Evolutionary conservation across 805 yeast species (phyloP).

Genomic region (Candida ovalis): DNA sequence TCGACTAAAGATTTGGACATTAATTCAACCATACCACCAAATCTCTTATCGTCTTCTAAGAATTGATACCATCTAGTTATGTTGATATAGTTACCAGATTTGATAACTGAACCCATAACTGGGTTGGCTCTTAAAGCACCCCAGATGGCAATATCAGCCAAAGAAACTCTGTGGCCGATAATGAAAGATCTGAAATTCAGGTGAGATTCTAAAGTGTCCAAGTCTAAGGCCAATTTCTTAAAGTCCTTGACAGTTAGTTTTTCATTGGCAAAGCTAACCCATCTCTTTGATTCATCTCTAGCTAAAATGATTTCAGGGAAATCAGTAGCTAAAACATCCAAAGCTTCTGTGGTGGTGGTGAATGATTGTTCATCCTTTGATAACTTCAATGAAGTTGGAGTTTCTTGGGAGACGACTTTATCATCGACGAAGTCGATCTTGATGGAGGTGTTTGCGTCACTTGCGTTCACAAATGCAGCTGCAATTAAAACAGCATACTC

Average conservation of each 20-base stretch:
- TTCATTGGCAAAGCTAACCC: slow-evolving; percentile 65
- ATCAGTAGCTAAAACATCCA: slow-evolving; percentile 46
- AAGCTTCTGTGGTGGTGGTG: slow-evolving; percentile 40
- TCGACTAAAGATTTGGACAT: slow-evolving; percentile 69
- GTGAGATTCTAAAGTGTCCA: slow-evolving; percentile 78
- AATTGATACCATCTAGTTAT: slow-evolving; percentile 91
- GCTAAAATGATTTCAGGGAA: slow-evolving; percentile 45
- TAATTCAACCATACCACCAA: slow-evolving; percentile 66
- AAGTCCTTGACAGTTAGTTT: slow-evolving; percentile 80
- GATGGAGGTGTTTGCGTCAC: slow-evolving; percentile 41
- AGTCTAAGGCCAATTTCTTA: slow-evolving; percentile 71
- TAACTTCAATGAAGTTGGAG: slow-evolving; percentile 40
- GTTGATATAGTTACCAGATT: slow-evolving; percentile 78
- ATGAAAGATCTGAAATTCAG: slow-evolving; percentile 82
- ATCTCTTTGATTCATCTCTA: slow-evolving; percentile 43
- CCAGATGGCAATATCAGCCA: slow-evolving; percentile 89
- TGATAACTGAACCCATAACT: slow-evolving; percentile 85
- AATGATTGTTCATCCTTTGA: slow-evolving; percentile 41
- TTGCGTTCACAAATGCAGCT: slow-evolving; percentile 64
- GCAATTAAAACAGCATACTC: slow-evolving; percentile 80
- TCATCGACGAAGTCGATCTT: slow-evolving; percentile 69
- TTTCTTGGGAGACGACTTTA: slow-evolving; percentile 48
- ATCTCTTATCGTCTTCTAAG: slow-evolving; percentile 61
- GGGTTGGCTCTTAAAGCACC: slow-evolving; percentile 92
- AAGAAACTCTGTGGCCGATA: slow-evolving; percentile 59